These are phyloP conservation scores for Thielaviopsis cerberus DNA, from an alignment of 2,329 filamentous ascomycete genomes.

Conservation along the genomic window DNA sequence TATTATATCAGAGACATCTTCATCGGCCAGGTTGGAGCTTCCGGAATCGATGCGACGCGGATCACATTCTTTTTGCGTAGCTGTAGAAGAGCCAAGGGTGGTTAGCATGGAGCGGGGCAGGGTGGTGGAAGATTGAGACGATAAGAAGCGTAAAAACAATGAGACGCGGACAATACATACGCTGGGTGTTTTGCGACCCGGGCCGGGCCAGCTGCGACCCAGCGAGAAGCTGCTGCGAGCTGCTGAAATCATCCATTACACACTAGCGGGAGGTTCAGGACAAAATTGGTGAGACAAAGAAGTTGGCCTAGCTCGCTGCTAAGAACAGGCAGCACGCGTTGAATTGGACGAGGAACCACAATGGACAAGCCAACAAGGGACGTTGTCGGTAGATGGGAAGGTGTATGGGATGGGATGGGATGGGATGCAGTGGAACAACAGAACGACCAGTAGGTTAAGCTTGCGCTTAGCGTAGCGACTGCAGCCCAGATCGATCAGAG, in stretches of 20 bases:
- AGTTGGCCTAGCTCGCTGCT: background rate
- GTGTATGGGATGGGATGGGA: background rate
- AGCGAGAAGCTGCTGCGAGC: background rate
- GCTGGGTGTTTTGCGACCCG: background rate
- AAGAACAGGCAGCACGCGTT: background rate
- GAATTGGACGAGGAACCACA: background rate
- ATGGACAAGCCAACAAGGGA: background rate
- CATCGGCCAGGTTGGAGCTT: conserved; percentile 64
- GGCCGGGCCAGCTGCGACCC: background rate
- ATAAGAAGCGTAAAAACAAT: background rate
- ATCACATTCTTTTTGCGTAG: conserved; percentile 66
- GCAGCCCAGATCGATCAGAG: background rate
- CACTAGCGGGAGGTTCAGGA: background rate
- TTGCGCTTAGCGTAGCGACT: background rate
- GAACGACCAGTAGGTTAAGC: background rate
- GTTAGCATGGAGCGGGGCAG: background rate
- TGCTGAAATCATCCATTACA: background rate
- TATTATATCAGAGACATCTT: conserved; percentile 73
- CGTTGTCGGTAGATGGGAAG: background rate
- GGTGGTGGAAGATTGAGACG: background rate
- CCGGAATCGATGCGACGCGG: conserved; percentile 61
- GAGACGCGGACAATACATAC: background rate
- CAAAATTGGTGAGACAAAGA: background rate
- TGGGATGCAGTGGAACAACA: background rate
- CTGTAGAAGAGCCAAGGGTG: conserved; percentile 19